phyloP scores from a whole-genome alignment of 1,284 basidiomycete genomes.

The Dichomitus squalens region DNA sequence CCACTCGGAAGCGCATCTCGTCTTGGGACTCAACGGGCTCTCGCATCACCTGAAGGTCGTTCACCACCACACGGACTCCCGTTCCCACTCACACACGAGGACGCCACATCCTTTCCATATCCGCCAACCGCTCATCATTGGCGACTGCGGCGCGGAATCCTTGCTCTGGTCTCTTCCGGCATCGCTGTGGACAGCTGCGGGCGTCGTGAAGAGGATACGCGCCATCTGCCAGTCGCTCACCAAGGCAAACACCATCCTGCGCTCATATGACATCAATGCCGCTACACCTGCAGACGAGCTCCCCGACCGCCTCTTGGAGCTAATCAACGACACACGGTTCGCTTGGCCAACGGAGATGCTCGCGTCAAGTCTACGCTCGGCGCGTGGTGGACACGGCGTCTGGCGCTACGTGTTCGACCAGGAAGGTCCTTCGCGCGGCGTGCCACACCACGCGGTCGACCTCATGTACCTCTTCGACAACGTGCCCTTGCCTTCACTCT shows the following conservation, averaged over 20 bases:
- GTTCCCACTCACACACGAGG: conserved; percentile 31
- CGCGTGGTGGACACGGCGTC: conserved; percentile 55
- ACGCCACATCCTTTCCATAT: conserved; percentile 26
- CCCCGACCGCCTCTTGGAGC: conserved; percentile 62
- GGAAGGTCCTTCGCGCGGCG: conserved; percentile 62
- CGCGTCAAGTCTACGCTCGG: conserved; percentile 42
- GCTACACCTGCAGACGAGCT: conserved; percentile 64
- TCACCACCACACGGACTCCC: conserved; percentile 32
- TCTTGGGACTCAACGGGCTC: conserved; percentile 30
- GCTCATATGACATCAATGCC: conserved; percentile 67
- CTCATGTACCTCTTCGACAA: conserved; percentile 78
- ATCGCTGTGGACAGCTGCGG: conserved; percentile 61
- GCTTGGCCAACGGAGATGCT: conserved; percentile 75
- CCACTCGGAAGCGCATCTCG: conserved; percentile 26
- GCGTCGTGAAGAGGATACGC: conserved; percentile 63
- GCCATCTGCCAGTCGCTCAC: conserved; percentile 70
- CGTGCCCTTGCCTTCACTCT: conserved; percentile 42
- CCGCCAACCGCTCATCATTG: conserved; percentile 71
- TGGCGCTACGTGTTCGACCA: conserved; percentile 82
- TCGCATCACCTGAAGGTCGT: conserved; percentile 32
- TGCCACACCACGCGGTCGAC: conserved; percentile 70
- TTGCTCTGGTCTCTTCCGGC: conserved; percentile 59
- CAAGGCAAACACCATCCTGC: conserved; percentile 60
- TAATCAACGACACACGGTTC: conserved; percentile 71
- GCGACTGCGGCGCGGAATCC: conserved; percentile 69